Conservation (phyloP, 192 early-diverging fungal genomes). For the Coemansia sp. region DNA sequence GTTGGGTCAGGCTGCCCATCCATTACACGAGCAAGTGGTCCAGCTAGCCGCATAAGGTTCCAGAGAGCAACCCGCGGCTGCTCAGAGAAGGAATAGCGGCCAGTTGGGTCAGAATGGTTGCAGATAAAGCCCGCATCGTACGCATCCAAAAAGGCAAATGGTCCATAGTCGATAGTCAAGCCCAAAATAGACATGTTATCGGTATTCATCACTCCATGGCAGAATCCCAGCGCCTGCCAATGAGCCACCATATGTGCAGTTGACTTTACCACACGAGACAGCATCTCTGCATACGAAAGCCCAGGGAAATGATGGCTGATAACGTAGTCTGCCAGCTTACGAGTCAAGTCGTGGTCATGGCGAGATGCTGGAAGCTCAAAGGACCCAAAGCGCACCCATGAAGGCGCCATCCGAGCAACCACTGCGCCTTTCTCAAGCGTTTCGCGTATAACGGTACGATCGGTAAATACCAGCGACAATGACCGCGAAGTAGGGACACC, state of each 20-base stretch:
- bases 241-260: slow-evolving; percentile 74
- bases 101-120: slow-evolving; percentile 73
- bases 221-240: slow-evolving; percentile 80
- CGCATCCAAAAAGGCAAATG: slow-evolving; percentile 79
- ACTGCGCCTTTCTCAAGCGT: slow-evolving; percentile 74
- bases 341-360: slow-evolving; percentile 56
- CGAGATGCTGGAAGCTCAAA: slow-evolving; percentile 81
- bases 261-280: slow-evolving; percentile 55
- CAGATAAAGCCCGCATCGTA: slow-evolving; percentile 79
- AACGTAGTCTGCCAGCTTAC: slow-evolving; percentile 70
- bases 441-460: slow-evolving; percentile 62
- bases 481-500: slow-evolving; percentile 77
- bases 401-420: slow-evolving; percentile 68
- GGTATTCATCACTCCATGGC: slow-evolving; percentile 89
- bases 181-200: slow-evolving; percentile 88
- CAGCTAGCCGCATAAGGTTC: slow-evolving; percentile 74
- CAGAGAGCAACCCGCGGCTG: slow-evolving; percentile 80
- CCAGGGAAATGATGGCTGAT: slow-evolving; percentile 58
- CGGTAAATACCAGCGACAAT: slow-evolving; percentile 64
- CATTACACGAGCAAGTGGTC: slow-evolving; percentile 61
- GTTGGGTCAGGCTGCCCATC: slow-evolving; percentile 37
- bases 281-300: slow-evolving; percentile 57
- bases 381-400: slow-evolving; percentile 85
- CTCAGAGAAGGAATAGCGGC: slow-evolving; percentile 72
- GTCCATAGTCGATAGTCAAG: slow-evolving; percentile 85